Percentiles rank a stretch among this genome's conserved stretches.
phyloP scores from a whole-genome alignment of 495 filamentous ascomycete genomes.

The Neurospora terricola region DNA sequence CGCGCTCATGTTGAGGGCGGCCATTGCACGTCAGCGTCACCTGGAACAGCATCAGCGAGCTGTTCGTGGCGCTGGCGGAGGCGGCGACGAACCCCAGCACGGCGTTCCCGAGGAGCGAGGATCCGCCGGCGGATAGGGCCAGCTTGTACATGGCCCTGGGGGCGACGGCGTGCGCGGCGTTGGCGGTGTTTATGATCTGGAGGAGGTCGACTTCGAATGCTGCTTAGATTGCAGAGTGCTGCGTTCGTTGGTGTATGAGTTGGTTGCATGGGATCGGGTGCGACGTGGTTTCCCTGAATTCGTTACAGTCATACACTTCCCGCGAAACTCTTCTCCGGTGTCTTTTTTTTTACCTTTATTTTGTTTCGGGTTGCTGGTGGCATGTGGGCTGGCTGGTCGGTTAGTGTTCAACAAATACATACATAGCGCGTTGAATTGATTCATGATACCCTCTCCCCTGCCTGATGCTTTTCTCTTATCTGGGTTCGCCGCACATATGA shows the following conservation, averaged over 20 bases:
- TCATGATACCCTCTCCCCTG: not conserved
- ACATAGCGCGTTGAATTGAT: not conserved
- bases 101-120: constrained; percentile 78
- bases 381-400: not conserved
- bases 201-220: constrained; percentile 31
- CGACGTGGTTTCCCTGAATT: not conserved
- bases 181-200: constrained; percentile 70
- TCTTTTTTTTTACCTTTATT: not conserved
- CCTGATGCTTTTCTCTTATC: no score
- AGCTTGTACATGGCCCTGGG: constrained; percentile 77
- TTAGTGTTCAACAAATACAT: not conserved
- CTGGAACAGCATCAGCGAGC: no score
- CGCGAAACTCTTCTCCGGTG: not conserved
- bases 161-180: constrained; percentile 66
- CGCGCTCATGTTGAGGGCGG: no score
- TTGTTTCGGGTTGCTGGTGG: not conserved
- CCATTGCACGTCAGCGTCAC: no score
- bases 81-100: constrained; percentile 77
- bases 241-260: not conserved
- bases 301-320: not conserved
- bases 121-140: constrained; percentile 71
- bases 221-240: constrained; percentile 10
- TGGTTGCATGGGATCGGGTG: not conserved
- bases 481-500: no score
- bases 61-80: no score